These are phyloP conservation scores for Porodaedalea pini DNA, from an alignment of 1,284 basidiomycete species.

Conservation along the genomic window DNA sequence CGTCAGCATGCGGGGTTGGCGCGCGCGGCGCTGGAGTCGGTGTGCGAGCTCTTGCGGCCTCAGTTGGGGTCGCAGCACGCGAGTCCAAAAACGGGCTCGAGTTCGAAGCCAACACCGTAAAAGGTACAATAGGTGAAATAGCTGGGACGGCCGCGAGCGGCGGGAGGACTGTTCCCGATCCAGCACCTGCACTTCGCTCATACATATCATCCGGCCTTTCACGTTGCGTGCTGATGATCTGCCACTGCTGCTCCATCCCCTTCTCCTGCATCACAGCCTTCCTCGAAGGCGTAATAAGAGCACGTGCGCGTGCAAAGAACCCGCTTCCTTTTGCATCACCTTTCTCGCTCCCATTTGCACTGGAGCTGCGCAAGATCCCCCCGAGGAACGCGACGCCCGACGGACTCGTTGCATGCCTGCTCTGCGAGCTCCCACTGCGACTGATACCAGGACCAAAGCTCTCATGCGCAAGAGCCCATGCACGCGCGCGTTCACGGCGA, in stretches of 20 bases:
- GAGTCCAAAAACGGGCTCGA: background rate
- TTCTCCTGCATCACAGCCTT: background rate
- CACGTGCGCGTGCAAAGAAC: background rate
- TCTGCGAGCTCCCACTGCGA: background rate
- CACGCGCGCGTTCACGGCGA: background rate
- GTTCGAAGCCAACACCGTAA: background rate
- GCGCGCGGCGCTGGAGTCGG: background rate
- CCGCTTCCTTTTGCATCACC: background rate
- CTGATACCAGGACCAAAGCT: conserved; percentile 5
- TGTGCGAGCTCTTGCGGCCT: background rate
- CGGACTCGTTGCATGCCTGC: conserved; percentile 10
- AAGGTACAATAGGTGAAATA: background rate
- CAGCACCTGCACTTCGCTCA: background rate
- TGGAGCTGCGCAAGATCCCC: background rate
- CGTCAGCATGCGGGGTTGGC: background rate
- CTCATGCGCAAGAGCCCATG: conserved; percentile 7
- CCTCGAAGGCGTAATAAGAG: background rate
- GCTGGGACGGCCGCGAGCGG: background rate
- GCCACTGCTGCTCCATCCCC: background rate
- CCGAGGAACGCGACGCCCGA: conserved; percentile 11
- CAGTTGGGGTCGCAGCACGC: background rate
- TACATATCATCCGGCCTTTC: background rate
- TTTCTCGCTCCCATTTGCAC: background rate
- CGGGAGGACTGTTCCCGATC: background rate
- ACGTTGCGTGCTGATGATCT: background rate